phyloP scores from a whole-genome alignment of 108 stramenopile genomes.

The Cyclotella distinguenda region DNA sequence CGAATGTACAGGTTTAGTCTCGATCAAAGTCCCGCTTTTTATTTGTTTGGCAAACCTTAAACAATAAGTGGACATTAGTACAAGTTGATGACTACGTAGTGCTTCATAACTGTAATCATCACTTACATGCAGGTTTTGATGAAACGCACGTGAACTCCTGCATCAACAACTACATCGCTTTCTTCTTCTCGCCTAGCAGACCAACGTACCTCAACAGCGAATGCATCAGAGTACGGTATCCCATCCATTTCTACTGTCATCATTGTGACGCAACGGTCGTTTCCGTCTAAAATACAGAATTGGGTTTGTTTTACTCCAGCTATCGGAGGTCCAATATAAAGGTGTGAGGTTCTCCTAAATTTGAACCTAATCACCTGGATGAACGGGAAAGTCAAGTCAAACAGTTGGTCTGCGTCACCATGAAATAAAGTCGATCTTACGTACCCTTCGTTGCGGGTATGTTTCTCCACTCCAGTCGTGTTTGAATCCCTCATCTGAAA shows the following conservation, averaged over 20 bases:
- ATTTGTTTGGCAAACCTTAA: constrained; percentile 71
- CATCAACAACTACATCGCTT: constrained; percentile 64
- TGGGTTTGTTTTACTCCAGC: constrained; percentile 81
- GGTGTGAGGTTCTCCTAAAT: constrained; percentile 71
- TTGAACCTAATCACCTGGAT: constrained; percentile 60
- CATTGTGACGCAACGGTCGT: constrained; percentile 62
- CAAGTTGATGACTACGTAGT: too few species aligned
- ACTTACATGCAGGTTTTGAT: constrained; percentile 61
- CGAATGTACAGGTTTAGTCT: constrained; percentile 66
- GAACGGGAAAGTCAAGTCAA: neutral
- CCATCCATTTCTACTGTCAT: constrained; percentile 80
- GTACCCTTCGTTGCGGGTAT: constrained; percentile 51
- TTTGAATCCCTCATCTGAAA: constrained; percentile 43
- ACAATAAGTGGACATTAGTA: too few species aligned
- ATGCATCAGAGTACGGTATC: constrained; percentile 81
- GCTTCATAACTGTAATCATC: constrained; percentile 3
- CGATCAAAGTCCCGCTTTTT: constrained; percentile 58
- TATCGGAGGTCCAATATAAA: constrained; percentile 81
- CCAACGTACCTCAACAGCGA: constrained; percentile 83
- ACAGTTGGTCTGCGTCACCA: neutral
- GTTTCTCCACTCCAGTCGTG: constrained; percentile 61
- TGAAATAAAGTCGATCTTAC: neutral
- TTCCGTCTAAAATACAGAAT: constrained; percentile 60
- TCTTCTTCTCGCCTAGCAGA: constrained; percentile 56
- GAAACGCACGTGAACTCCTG: constrained; percentile 78